These are phyloP conservation scores for Zasmidium cellare DNA, from an alignment of 2,329 filamentous ascomycete species.

Conservation along the genomic window DNA sequence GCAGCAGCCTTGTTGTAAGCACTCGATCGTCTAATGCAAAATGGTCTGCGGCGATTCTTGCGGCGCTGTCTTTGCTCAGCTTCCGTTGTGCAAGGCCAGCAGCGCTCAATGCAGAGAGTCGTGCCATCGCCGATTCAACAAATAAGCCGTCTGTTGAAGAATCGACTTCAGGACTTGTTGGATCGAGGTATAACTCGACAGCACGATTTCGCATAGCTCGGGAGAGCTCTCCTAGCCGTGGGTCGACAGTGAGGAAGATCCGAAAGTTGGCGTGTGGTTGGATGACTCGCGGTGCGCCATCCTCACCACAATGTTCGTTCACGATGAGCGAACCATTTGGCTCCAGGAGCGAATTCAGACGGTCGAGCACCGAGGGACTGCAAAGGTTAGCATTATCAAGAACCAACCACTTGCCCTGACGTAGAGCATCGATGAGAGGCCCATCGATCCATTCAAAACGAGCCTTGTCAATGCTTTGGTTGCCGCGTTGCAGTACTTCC, in stretches of 20 bases:
- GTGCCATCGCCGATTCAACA: conserved; percentile 31
- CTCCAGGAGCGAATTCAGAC: conserved; percentile 91
- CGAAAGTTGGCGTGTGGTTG: conserved; percentile 83
- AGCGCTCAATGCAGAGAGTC: conserved; percentile 22
- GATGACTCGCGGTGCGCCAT: conserved; percentile 78
- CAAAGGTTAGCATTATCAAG: conserved; percentile 97
- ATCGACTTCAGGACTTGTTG: not conserved
- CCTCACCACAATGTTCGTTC: conserved; percentile 84
- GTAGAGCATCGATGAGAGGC: conserved; percentile 80
- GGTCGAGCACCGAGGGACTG: conserved; percentile 89
- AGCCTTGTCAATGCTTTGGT: conserved; percentile 62
- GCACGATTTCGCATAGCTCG: conserved; percentile 95
- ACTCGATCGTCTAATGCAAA: conserved; percentile 22
- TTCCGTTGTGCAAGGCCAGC: not conserved
- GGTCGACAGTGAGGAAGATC: conserved; percentile 91
- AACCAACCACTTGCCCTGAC: conserved; percentile 86
- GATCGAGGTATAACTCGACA: conserved; percentile 75
- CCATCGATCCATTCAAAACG: conserved; percentile 97
- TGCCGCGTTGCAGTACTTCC: conserved; percentile 7
- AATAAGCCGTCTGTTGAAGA: conserved; percentile 20
- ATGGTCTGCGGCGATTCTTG: conserved; percentile 21
- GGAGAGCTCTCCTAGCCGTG: conserved; percentile 88
- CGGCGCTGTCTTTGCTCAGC: not conserved
- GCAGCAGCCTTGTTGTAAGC: conserved; percentile 18
- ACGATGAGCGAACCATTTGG: conserved; percentile 84